Percentiles rank a stretch among this genome's conserved stretches.
Evolutionary conservation across 2,329 filamentous ascomycete species (phyloP).

Genomic region (Monosporascus cannonballus): DNA sequence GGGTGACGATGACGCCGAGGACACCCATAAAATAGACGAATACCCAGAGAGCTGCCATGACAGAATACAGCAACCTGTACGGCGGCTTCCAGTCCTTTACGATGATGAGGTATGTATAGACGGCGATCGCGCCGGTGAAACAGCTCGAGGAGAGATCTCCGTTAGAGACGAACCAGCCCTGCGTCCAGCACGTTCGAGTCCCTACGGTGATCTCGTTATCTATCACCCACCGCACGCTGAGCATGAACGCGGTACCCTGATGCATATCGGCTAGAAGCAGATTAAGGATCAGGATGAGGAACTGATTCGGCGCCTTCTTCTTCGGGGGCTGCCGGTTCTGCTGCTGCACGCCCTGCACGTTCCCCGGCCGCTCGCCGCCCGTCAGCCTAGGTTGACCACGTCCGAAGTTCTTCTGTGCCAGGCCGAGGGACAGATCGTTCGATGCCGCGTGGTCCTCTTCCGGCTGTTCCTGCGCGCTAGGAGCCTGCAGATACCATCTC

Average conservation of each 20-base stretch:
- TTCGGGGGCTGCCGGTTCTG: background rate
- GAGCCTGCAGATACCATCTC: conserved; percentile 25
- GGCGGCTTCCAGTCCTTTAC: conserved; percentile 49
- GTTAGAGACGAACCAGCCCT: conserved; percentile 63
- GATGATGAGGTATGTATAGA: conserved; percentile 61
- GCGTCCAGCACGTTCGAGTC: conserved; percentile 50
- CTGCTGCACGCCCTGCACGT: background rate
- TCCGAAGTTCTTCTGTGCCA: conserved; percentile 15
- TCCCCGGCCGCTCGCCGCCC: conserved; percentile 3
- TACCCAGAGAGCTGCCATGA: conserved; percentile 46
- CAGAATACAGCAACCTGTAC: conserved; percentile 41
- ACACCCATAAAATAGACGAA: conserved; percentile 54
- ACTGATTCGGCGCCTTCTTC: conserved; percentile 52
- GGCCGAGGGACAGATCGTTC: conserved; percentile 11
- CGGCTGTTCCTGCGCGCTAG: conserved; percentile 5
- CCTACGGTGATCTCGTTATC: conserved; percentile 48
- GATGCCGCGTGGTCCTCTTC: conserved; percentile 9
- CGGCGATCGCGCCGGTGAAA: conserved; percentile 60
- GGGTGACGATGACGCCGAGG: conserved; percentile 40
- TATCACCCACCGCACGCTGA: conserved; percentile 55
- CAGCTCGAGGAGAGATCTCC: conserved; percentile 62
- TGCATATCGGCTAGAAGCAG: conserved; percentile 63
- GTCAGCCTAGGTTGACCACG: conserved; percentile 5
- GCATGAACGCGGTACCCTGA: conserved; percentile 57
- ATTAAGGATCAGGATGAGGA: conserved; percentile 64